These are phyloP conservation scores for Suillus paluster DNA, from an alignment of 768 basidiomycete genomes.

Conservation along the genomic window DNA sequence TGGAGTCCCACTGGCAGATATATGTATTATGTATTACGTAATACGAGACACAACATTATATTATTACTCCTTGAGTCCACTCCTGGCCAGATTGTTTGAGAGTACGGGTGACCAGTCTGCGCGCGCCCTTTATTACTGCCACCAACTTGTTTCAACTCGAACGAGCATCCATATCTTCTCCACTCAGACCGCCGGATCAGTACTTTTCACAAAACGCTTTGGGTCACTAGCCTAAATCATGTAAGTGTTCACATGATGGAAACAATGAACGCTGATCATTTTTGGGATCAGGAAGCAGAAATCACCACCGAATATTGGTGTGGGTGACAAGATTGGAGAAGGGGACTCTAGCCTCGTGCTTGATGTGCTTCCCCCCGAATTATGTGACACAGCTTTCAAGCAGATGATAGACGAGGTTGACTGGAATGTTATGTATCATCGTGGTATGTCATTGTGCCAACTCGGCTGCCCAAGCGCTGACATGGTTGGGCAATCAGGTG, in stretches of 20 bases:
- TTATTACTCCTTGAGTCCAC: no score
- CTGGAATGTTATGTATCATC: slow-evolving; percentile 77
- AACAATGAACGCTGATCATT: neutral
- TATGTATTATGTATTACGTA: no score
- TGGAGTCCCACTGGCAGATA: no score
- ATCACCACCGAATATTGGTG: slow-evolving; percentile 31
- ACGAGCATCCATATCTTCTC: slow-evolving; percentile 47
- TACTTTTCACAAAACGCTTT: neutral
- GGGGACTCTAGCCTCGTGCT: slow-evolving; percentile 70
- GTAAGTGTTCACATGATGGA: neutral
- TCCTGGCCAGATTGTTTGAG: no score
- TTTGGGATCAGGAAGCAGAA: neutral
- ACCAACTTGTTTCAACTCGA: slow-evolving; percentile 49
- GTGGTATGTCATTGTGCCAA: slow-evolving; percentile 47
- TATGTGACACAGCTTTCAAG: slow-evolving; percentile 62
- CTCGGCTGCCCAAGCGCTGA: slow-evolving; percentile 5
- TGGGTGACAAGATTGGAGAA: slow-evolving; percentile 56
- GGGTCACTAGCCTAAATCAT: neutral
- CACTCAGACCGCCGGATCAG: slow-evolving; percentile 23
- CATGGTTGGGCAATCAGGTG: slow-evolving; percentile 48
- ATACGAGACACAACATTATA: no score
- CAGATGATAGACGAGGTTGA: slow-evolving; percentile 63
- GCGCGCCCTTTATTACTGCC: slow-evolving; percentile 44
- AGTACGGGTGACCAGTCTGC: no score
- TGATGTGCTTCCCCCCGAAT: slow-evolving; percentile 58